These are phyloP conservation scores for Beauveria brongniartii DNA, from an alignment of 2,329 filamentous ascomycete species.

Conservation along the genomic window DNA sequence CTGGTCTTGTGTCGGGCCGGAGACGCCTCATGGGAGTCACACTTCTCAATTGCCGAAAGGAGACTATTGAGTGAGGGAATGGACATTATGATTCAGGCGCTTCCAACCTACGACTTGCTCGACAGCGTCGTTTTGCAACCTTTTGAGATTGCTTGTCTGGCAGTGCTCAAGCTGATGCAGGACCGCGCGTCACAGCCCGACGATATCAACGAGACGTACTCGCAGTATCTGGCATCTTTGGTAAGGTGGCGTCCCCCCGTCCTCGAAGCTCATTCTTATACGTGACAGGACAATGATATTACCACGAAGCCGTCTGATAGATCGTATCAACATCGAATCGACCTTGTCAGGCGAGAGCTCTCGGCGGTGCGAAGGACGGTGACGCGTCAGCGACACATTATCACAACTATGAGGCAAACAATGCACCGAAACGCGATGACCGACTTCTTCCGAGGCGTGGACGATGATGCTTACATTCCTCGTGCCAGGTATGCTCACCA, in stretches of 20 bases:
- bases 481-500: not conserved
- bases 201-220: conserved; percentile 34
- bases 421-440: conserved; percentile 15
- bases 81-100: conserved; percentile 25
- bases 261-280: conserved; percentile 13
- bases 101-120: conserved; percentile 25
- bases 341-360: conserved; percentile 34
- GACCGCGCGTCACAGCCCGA: conserved; percentile 30
- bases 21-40: conserved; percentile 19
- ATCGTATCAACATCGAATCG: conserved; percentile 32
- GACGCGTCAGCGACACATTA: conserved; percentile 23
- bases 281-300: conserved; percentile 30
- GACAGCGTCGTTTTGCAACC: conserved; percentile 32
- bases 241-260: conserved; percentile 20
- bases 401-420: conserved; percentile 20
- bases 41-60: conserved; percentile 22
- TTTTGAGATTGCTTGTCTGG: conserved; percentile 33
- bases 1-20: conserved; percentile 22
- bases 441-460: conserved; percentile 13
- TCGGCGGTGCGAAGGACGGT: conserved; percentile 29
- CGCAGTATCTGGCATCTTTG: conserved; percentile 31
- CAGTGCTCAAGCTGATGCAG: conserved; percentile 30
- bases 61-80: conserved; percentile 27
- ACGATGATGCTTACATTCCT: conserved; percentile 8
- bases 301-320: conserved; percentile 31